Evolutionary conservation across 2,329 filamentous ascomycete species (phyloP), one percentile per base, ranked within the genome.

Genomic region (Kalmusia sp.): DNA sequence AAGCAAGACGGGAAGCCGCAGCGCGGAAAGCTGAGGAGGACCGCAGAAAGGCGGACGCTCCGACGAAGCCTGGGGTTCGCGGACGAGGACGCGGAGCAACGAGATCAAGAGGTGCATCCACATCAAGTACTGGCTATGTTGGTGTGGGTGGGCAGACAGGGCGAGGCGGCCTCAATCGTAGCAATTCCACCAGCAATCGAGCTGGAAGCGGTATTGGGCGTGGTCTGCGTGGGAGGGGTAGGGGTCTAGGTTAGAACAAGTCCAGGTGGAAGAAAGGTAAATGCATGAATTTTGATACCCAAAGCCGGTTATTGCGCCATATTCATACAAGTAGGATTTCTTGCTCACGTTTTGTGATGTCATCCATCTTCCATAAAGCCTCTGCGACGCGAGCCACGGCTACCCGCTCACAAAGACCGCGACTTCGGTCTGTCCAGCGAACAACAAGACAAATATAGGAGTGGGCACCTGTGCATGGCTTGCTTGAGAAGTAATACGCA

Each of bases 1-100:
- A 95, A 71, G 84, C 88, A 57, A 84, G 91, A 53, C 84, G 87
- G 48, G 91, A 92, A 61, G 90, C 90, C 27, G 83, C 87, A 11
- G 79, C 77, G 5, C 75, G 79, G 44, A 81, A 76, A 52, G 77
- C 79, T 66, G 87, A 76, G 59, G 79, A 77, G 53, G 79, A 78
- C 39, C 78, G 76, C 55, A 79, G 85, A 50, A 85, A 81, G 50
- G 82, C 82, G 27, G 86, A 89, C 59, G 87, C 89, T 46, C 83
- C 75, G 72, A 69, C 77, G 70, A 64, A 77, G 65, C 76, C 77
- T 54, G 73, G 74, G 12, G 71, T 66, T 40, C 60, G 68, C 57
- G 75, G 68, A 30, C 64, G 68, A 55, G 71, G 70, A 25, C 68
- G 62, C 35, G 67, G 75, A 51, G 73, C 75, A 30, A 70, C 54